Conservation (phyloP, 352 stramenopile genomes). For the Globisporangium spiculum region DNA sequence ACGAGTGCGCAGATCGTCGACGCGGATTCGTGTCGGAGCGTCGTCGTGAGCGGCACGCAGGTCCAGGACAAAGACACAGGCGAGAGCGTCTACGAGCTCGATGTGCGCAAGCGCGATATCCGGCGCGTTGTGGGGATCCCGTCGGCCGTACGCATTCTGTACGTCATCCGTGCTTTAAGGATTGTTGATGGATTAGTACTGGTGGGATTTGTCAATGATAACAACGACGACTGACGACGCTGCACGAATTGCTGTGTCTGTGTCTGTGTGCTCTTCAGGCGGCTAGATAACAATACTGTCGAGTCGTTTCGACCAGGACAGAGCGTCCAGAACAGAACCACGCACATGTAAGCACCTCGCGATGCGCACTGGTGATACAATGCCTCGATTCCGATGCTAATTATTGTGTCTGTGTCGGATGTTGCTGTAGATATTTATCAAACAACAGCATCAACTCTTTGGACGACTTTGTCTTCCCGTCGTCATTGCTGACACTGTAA, state of each 20-base stretch:
- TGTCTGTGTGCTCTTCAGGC: background rate
- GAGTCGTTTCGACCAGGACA: conserved; percentile 9
- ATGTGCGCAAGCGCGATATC: conserved; percentile 11
- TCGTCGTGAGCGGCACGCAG: conserved; percentile 20
- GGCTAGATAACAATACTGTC: conserved; percentile 13
- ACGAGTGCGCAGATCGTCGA: conserved; percentile 1
- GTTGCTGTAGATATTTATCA: conserved; percentile 27
- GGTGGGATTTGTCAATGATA: background rate
- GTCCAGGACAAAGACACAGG: conserved; percentile 10
- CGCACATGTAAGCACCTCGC: conserved; percentile 7
- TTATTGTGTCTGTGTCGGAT: background rate
- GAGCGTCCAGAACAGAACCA: conserved; percentile 3
- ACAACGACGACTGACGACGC: background rate
- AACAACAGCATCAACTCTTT: conserved; percentile 33
- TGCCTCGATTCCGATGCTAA: background rate
- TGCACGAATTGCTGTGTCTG: background rate
- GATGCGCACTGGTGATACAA: background rate
- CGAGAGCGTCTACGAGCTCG: conserved; percentile 9
- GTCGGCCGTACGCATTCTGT: conserved; percentile 9
- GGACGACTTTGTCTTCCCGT: conserved; percentile 29
- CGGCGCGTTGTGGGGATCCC: conserved; percentile 11
- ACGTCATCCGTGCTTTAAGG: background rate
- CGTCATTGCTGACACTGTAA: conserved; percentile 16
- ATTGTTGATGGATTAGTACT: background rate
- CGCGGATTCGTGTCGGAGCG: background rate